Base-by-base conservation (phyloP, 2,329 filamentous ascomycete genomes). In the Colletotrichum incanum region DNA sequence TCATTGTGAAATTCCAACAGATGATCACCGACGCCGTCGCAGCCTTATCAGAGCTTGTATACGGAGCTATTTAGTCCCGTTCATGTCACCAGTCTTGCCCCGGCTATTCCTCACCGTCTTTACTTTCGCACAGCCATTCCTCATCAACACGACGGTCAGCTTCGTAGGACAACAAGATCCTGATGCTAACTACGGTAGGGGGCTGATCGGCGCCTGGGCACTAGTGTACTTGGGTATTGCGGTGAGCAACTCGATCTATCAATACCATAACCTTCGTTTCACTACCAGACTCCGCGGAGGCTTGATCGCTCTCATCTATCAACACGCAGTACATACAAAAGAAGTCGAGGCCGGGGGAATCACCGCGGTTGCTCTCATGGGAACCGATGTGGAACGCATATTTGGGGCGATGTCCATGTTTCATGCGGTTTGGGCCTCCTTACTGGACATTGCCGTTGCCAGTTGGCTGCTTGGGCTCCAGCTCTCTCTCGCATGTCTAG, bases 381-480 rank as follows among this genome's bases (percentile, higher is more conserved):
- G 80, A 7, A 79, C 80, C 1, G 80, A 82, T 56, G 73, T 81
- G 1, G 79, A 80, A 47, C 78, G 79, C 2, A 79, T 82, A 31
- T 67, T 73, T n/a, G 56, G 58, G 1, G 74, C 69, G 3, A 72
- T 80, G 49, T 47, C 66, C 12, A 26, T 66, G 0, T 62, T 81
- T 12, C 79, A 81, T 26, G 75, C 79, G 34, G 37, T 78, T 0
- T 82, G 80, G 80, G 79, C 73, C 0, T 74, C 75, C 5, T 26
- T 78, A 8, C 18, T 78, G 2, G 78, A 81, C 7, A 76, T 79
- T 37, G 74, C 47, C 1, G 66, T 82, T 12, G 80, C 76, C 3
- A 70, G 75, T 28, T 82, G 77, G 77, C 71, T 82, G 1, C 70
- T 82, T 2, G 73, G 73, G n/a, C 67, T 74, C 9, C 78, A 82